Evolutionary conservation across 495 filamentous ascomycete genomes (phyloP).

Genomic region (Terfezia claveryi): DNA sequence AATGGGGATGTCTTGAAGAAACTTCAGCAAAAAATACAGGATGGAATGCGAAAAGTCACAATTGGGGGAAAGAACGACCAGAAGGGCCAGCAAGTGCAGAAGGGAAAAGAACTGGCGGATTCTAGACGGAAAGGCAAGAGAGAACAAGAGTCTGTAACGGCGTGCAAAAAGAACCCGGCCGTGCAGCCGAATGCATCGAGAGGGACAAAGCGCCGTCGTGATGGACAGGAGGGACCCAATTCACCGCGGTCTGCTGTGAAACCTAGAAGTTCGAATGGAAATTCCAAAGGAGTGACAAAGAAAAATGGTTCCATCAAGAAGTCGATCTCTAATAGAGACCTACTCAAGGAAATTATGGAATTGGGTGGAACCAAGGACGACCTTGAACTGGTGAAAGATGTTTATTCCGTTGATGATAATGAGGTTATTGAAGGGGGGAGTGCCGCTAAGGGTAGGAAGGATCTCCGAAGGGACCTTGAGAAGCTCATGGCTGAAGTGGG

Average conservation of each 20-base stretch:
- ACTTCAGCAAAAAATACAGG: constrained; percentile 14
- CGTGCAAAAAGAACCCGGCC: constrained; percentile 21
- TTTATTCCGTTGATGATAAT: constrained; percentile 15
- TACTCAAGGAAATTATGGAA: constrained; percentile 50
- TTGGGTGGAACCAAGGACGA: constrained; percentile 53
- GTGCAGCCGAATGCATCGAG: background rate
- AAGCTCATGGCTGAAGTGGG: constrained; percentile 19
- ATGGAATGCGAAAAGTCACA: constrained; percentile 12
- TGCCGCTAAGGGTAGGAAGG: constrained; percentile 3
- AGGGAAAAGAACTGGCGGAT: constrained; percentile 19
- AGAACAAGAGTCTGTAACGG: constrained; percentile 30
- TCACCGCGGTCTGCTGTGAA: too few relatives aligned
- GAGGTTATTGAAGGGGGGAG: constrained; percentile 9
- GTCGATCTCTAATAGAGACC: constrained; percentile 18
- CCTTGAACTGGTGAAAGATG: constrained; percentile 13
- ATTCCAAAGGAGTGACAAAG: constrained; percentile 2
- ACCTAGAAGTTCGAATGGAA: too few relatives aligned
- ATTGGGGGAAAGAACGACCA: constrained; percentile 15
- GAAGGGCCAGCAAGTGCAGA: constrained; percentile 27
- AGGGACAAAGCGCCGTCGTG: background rate
- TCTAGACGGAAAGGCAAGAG: constrained; percentile 19
- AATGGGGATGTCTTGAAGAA: constrained; percentile 14
- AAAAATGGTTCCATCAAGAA: constrained; percentile 1
- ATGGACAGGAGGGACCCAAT: background rate
- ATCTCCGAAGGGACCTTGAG: constrained; percentile 8